phyloP scores from a whole-genome alignment of 2,329 filamentous ascomycete genomes.

The Aspergillus transmontanensis region DNA sequence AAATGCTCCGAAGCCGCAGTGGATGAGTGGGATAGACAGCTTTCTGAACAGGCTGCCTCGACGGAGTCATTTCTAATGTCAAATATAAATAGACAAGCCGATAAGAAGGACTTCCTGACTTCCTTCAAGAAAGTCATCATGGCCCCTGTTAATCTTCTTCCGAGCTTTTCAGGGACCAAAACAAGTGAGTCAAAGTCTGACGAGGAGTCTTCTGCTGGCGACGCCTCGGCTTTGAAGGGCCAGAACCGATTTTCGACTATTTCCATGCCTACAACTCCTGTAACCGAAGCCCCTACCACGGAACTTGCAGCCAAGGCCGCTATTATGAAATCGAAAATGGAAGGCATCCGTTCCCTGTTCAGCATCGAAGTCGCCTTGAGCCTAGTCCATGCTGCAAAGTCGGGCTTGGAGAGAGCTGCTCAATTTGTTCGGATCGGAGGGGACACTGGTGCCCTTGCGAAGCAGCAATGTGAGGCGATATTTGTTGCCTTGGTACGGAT shows the following conservation, averaged over 20 bases:
- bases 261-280: conserved; percentile 34
- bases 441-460: conserved; percentile 77
- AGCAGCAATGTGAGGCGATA: conserved; percentile 84
- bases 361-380: conserved; percentile 93
- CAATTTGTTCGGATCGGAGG: conserved; percentile 80
- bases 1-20: conserved; percentile 76
- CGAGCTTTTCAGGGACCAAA: conserved; percentile 68
- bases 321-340: conserved; percentile 90
- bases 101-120: conserved; percentile 93
- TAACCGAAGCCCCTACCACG: conserved; percentile 75
- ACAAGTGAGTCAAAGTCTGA: conserved; percentile 41
- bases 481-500: conserved; percentile 84
- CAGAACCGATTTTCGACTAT: conserved; percentile 43
- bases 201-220: conserved; percentile 21
- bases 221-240: conserved; percentile 29
- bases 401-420: conserved; percentile 80
- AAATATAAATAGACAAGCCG: conserved; percentile 89
- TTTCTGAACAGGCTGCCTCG: conserved; percentile 86
- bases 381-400: conserved; percentile 85
- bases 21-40: conserved; percentile 82
- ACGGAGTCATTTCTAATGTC: conserved; percentile 95
- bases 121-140: conserved; percentile 99
- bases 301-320: conserved; percentile 97
- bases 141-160: conserved; percentile 93
- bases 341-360: conserved; percentile 92